Evolutionary conservation across 2,329 filamentous ascomycete genomes (phyloP).

Genomic region (Colletotrichum salicis): DNA sequence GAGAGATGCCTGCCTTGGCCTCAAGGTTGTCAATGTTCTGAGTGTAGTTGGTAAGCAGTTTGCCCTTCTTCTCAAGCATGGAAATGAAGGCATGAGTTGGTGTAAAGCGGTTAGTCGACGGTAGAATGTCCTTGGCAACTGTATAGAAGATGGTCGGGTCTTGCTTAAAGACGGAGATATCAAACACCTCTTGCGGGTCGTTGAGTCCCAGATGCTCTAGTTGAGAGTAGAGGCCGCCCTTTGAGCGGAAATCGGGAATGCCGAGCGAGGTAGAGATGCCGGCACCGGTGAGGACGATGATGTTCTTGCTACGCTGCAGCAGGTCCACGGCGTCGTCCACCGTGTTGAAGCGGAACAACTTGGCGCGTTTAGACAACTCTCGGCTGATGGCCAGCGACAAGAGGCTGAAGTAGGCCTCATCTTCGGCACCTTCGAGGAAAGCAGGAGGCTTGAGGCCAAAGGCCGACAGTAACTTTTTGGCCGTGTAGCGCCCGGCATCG

Average conservation of each 20-base stretch:
- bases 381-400: conserved; percentile 81
- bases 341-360: conserved; percentile 82
- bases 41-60: conserved; percentile 95
- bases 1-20: conserved; percentile 81
- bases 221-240: conserved; percentile 90
- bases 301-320: conserved; percentile 79
- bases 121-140: conserved; percentile 89
- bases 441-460: conserved; percentile 81
- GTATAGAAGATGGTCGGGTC: conserved; percentile 93
- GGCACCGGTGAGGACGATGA: conserved; percentile 93
- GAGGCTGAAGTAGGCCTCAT: conserved; percentile 79
- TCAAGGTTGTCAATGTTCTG: conserved; percentile 99
- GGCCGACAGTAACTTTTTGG: conserved; percentile 85
- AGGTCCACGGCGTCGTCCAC: conserved; percentile 87
- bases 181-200: conserved; percentile 95
- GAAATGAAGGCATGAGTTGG: conserved; percentile 95
- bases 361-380: conserved; percentile 83
- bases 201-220: conserved; percentile 79
- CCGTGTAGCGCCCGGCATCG: conserved; percentile 74
- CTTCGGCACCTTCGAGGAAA: conserved; percentile 78
- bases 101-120: conserved; percentile 81
- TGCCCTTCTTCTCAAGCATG: conserved; percentile 85
- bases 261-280: conserved; percentile 97
- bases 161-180: conserved; percentile 85
- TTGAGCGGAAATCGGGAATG: conserved; percentile 96